phyloP scores from a whole-genome alignment of 495 filamentous ascomycete genomes.

The Annulohypoxylon moriforme region DNA sequence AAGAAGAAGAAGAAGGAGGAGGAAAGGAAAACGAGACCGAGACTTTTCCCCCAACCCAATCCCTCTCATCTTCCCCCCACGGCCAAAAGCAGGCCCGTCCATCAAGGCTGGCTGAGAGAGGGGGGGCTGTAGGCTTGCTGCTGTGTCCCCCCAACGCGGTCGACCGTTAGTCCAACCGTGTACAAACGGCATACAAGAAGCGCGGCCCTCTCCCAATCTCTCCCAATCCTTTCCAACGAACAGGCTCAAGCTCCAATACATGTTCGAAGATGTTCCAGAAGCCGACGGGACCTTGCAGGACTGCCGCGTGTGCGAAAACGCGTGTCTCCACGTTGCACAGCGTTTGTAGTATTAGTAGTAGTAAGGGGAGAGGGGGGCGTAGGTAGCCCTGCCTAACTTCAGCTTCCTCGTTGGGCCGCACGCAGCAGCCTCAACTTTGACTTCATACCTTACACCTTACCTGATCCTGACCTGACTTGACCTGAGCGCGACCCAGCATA shows the following conservation, averaged over 20 bases:
- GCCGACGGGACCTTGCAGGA: conserved; percentile 45
- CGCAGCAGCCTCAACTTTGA: conserved; percentile 45
- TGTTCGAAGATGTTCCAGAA: conserved; percentile 41
- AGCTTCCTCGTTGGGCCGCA: conserved; percentile 37
- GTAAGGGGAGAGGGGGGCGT: not conserved
- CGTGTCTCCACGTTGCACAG: conserved; percentile 45
- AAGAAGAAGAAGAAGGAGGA: too few species aligned
- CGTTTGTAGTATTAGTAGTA: conserved; percentile 35
- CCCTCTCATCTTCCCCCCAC: not conserved
- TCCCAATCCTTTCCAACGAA: conserved; percentile 5
- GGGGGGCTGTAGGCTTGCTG: not conserved
- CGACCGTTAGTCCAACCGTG: conserved; percentile 25
- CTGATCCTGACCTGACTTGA: not conserved
- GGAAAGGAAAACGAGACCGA: conserved; percentile 1
- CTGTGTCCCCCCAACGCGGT: conserved; percentile 37
- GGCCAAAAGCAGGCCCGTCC: not conserved
- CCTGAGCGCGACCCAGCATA: not conserved
- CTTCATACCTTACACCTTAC: conserved; percentile 33
- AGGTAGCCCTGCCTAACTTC: conserved; percentile 43
- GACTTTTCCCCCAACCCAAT: not conserved
- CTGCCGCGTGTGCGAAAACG: conserved; percentile 45
- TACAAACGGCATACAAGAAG: conserved; percentile 38
- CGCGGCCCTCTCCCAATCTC: conserved; percentile 15
- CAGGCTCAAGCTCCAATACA: conserved; percentile 36
- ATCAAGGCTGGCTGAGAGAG: conserved; percentile 2